These are phyloP conservation scores for Kodamaea plutei DNA, from an alignment of 1,139 yeast species.

Conservation along the genomic window DNA sequence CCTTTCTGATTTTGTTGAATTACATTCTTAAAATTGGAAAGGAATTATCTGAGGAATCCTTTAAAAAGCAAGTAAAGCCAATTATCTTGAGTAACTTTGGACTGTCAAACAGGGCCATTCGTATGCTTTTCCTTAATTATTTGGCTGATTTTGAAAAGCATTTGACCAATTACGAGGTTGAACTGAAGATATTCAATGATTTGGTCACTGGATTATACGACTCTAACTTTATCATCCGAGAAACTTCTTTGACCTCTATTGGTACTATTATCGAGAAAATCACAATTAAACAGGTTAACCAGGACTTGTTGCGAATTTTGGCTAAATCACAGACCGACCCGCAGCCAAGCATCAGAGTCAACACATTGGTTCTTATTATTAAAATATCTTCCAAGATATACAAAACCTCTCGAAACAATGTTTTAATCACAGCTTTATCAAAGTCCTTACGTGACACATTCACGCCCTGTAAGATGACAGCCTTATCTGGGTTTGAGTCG, in stretches of 20 bases:
- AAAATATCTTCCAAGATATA: conserved; percentile 66
- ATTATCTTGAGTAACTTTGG: conserved; percentile 59
- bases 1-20: conserved; percentile 41
- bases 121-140: conserved; percentile 64
- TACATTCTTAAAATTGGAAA: conserved; percentile 44
- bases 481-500: conserved; percentile 68
- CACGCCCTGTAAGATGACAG: conserved; percentile 72
- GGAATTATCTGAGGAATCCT: conserved; percentile 35
- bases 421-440: conserved; percentile 81
- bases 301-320: conserved; percentile 72
- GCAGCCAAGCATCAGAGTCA: conserved; percentile 78
- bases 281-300: conserved; percentile 78
- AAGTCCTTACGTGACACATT: conserved; percentile 80
- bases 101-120: conserved; percentile 69
- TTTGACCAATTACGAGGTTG: conserved; percentile 59
- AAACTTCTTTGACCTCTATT: conserved; percentile 73
- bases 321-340: conserved; percentile 89
- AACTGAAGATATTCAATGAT: conserved; percentile 63
- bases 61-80: conserved; percentile 53
- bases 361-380: conserved; percentile 74
- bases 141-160: conserved; percentile 53
- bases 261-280: conserved; percentile 62
- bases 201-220: conserved; percentile 81
- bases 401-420: conserved; percentile 57
- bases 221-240: conserved; percentile 74